Conservation (phyloP, 2,329 filamentous ascomycete genomes). For the Aspergillus fructus region DNA sequence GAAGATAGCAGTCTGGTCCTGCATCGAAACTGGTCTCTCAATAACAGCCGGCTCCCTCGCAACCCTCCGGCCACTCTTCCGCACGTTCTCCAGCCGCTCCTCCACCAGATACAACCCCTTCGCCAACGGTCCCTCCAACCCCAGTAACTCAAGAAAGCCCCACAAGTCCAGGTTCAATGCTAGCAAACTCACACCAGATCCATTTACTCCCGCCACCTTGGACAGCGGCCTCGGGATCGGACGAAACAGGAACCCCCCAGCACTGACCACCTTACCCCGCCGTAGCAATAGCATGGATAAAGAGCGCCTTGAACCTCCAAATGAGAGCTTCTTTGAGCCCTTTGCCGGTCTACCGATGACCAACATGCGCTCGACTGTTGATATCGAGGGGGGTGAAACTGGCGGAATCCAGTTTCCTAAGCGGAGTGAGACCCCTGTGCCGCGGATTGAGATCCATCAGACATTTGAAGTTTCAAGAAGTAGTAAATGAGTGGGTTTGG, state of each 20-base stretch:
- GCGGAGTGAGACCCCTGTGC: neutral
- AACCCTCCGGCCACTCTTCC: constrained; percentile 20
- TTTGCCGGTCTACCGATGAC: neutral
- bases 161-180: neutral
- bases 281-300: neutral
- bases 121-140: neutral
- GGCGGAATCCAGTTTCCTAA: neutral
- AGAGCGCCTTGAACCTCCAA: neutral
- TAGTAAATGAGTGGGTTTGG: neutral
- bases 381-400: neutral
- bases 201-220: neutral
- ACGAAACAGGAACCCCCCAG: neutral
- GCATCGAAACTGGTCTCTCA: constrained; percentile 22
- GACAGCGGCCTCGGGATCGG: neutral
- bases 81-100: neutral
- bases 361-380: neutral
- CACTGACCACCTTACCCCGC: neutral
- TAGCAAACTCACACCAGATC: neutral
- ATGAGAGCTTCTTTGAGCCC: no score
- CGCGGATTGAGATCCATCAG: neutral
- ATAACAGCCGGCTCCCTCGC: constrained; percentile 23
- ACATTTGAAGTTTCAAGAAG: constrained; percentile 2
- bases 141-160: neutral
- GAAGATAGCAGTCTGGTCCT: constrained; percentile 23
- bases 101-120: neutral